Base-by-base conservation (phyloP, 2,329 filamentous ascomycete genomes). In the Capronia coronata region DNA sequence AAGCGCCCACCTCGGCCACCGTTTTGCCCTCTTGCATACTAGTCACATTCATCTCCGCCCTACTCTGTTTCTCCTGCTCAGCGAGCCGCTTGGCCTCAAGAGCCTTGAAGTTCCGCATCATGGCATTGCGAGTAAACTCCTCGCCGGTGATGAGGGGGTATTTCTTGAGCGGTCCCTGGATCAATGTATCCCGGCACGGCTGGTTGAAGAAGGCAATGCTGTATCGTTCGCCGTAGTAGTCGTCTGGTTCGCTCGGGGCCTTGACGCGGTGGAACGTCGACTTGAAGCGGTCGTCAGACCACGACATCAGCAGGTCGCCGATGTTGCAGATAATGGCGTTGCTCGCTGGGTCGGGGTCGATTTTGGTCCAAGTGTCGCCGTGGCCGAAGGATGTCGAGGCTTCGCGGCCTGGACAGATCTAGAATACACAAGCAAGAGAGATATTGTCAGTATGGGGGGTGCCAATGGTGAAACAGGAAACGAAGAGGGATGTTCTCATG, bases 191-290 rank as follows among this genome's bases (percentile, higher is more conserved):
- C 48, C 71, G 74, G 62, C 74, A 76, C 0, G 80, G 79, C 66
- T 83, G 80, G 56, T 82, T 83, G 65, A 83, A 83, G 59, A 77
- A 84, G 6, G 80, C 80, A 61, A 84, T 79, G 62, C 77, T 81
- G 62, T 81, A 84, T 35, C 80, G 71, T 56, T 76, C 73, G 3
- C 78, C 78, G 58, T 75, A 83, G 61, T 75, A 80, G 39, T 74
- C 71, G 2, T 68, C 70, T 0, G 69, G 68, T 56, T 82, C 76
- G 22, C 66, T 71, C 0, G 79, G 79, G 1, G 79, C 77, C 65
- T 79, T 80, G 50, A 84, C 80, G 2, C 80, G 73, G 64, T 84
- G 81, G 46, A 82, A 79, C 0, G 80, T 82, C 34, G 75, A 79
- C 65, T 83, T 84, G 69, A 84, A 83, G 16, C 79, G 73, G 63